Percentiles rank a stretch among this genome's conserved stretches.
phyloP scores from a whole-genome alignment of 2,329 filamentous ascomycete species.

The Pseudohalonectria lignicola region DNA sequence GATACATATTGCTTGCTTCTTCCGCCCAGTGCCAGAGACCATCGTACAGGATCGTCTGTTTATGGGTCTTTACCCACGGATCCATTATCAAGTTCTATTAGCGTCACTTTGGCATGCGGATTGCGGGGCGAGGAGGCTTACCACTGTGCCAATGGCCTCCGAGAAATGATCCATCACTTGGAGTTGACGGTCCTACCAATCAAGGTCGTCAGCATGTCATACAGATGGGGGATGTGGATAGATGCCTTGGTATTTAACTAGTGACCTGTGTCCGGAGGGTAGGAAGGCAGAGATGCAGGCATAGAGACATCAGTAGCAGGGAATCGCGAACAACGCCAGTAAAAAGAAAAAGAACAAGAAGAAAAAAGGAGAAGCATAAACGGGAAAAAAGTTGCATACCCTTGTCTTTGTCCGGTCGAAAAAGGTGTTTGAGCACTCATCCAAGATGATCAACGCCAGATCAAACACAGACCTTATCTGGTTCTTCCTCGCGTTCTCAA shows the following conservation, averaged over 20 bases:
- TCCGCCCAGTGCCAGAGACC: slow-evolving; percentile 24
- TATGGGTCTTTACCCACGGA: too few relatives aligned
- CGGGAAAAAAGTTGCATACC: background rate
- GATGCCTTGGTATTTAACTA: too few relatives aligned
- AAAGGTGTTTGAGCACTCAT: slow-evolving; percentile 26
- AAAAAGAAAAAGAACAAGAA: background rate
- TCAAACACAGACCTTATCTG: slow-evolving; percentile 26
- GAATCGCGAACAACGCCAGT: too few relatives aligned
- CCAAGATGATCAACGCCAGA: slow-evolving; percentile 28
- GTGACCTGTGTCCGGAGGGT: too few relatives aligned
- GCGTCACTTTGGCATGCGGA: too few relatives aligned
- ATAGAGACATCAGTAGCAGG: too few relatives aligned
- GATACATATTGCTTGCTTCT: slow-evolving; percentile 10
- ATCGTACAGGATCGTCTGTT: slow-evolving; percentile 24
- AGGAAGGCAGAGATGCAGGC: too few relatives aligned
- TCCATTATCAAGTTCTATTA: too few relatives aligned
- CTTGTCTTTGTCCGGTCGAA: slow-evolving; percentile 23
- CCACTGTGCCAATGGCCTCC: slow-evolving; percentile 27
- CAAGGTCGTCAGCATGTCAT: too few relatives aligned
- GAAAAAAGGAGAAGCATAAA: background rate
- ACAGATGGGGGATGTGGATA: too few relatives aligned
- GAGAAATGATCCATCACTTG: slow-evolving; percentile 28
- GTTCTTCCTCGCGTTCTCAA: slow-evolving; percentile 12
- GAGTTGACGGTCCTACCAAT: slow-evolving; percentile 13
- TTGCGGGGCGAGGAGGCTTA: too few relatives aligned